phyloP scores from a whole-genome alignment of 2,329 filamentous ascomycete genomes.

The Lasiodiplodia theobromae region DNA sequence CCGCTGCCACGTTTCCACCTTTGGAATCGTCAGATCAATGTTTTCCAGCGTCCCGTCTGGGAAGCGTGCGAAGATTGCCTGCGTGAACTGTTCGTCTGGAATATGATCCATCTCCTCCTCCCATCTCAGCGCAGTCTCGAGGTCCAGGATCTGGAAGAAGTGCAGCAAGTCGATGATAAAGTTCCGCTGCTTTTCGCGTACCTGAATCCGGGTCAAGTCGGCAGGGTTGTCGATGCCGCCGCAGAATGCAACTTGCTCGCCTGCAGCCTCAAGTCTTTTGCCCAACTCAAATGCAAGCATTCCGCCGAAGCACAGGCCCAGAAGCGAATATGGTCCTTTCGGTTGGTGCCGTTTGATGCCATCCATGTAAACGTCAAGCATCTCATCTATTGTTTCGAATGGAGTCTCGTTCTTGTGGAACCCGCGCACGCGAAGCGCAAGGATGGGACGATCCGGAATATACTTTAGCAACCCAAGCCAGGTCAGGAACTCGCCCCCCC shows the following conservation, averaged over 20 bases:
- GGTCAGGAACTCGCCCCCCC: constrained; percentile 29
- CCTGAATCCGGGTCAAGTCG: constrained; percentile 20
- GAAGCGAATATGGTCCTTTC: constrained; percentile 22
- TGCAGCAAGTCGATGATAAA: constrained; percentile 31
- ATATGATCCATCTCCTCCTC: constrained; percentile 30
- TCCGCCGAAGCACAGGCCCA: constrained; percentile 28
- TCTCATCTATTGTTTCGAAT: constrained; percentile 26
- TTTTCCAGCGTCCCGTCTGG: constrained; percentile 29
- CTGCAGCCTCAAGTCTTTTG: constrained; percentile 28
- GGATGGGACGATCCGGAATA: constrained; percentile 17
- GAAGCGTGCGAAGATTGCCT: constrained; percentile 28
- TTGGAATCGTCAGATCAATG: constrained; percentile 24
- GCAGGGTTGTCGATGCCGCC: constrained; percentile 30
- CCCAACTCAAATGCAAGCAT: constrained; percentile 27
- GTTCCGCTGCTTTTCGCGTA: constrained; percentile 21
- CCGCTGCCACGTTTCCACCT: constrained; percentile 29
- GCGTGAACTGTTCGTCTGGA: constrained; percentile 25
- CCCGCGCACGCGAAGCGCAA: constrained; percentile 26
- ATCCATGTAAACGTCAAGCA: constrained; percentile 25
- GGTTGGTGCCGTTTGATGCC: constrained; percentile 28
- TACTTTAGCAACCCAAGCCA: constrained; percentile 24
- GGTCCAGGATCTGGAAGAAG: constrained; percentile 28
- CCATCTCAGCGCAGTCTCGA: constrained; percentile 24
- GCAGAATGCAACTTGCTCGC: constrained; percentile 19
- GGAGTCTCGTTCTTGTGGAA: constrained; percentile 28